A percentile compares a stretch with the other conserved stretches of the same genome.
Evolutionary conservation across 768 basidiomycete species (phyloP).

Genomic region (Pholiota molesta): DNA sequence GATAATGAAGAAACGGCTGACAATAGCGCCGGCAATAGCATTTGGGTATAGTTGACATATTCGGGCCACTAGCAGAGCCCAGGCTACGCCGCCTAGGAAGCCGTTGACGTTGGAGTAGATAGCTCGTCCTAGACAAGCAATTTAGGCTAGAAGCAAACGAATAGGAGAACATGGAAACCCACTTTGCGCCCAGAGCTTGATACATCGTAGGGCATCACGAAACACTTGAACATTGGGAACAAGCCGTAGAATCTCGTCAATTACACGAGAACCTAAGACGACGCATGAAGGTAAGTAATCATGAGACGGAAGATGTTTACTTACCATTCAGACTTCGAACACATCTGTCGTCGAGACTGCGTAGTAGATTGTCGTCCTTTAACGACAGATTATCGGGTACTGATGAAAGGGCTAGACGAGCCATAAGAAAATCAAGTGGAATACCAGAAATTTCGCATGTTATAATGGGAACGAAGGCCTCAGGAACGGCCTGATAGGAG

Average conservation of each 20-base stretch:
- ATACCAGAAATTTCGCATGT: conserved; percentile 90
- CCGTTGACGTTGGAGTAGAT: conserved; percentile 99
- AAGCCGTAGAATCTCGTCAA: conserved; percentile 92
- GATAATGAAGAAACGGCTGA: conserved; percentile 97
- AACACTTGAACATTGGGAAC: conserved; percentile 95
- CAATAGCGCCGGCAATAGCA: conserved; percentile 91
- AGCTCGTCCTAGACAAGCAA: conserved; percentile 67
- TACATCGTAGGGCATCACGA: conserved; percentile 91
- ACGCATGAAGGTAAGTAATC: conserved; percentile 3
- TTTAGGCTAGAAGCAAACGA: background rate
- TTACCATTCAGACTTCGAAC: conserved; percentile 92
- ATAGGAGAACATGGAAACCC: conserved; percentile 30
- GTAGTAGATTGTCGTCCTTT: conserved; percentile 87
- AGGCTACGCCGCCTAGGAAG: conserved; percentile 97
- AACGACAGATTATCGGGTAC: conserved; percentile 93
- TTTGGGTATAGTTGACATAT: conserved; percentile 99
- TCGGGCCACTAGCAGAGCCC: conserved; percentile 98
- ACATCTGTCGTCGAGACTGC: conserved; percentile 92
- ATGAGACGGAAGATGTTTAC: conserved; percentile 12
- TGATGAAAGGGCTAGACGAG: conserved; percentile 80
- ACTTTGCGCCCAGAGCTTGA: conserved; percentile 98
- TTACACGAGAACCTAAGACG: conserved; percentile 84
- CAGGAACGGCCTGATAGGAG: conserved; percentile 80
- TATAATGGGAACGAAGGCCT: conserved; percentile 96
- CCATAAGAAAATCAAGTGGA: conserved; percentile 93